These are phyloP conservation scores for Paxillus rubicundulus DNA, from an alignment of 768 basidiomycete genomes.

Conservation along the genomic window DNA sequence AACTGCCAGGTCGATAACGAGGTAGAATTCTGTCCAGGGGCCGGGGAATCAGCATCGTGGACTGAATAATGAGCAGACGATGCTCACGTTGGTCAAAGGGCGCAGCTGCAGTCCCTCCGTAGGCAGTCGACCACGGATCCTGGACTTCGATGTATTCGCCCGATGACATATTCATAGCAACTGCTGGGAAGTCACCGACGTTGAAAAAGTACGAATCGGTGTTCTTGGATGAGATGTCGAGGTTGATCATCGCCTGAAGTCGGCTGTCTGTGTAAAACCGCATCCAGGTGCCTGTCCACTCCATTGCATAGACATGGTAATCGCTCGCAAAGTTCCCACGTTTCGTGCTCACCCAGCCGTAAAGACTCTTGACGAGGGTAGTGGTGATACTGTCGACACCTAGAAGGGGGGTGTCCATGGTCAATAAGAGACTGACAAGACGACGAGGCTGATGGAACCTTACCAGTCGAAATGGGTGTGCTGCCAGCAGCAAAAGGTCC, in stretches of 20 bases:
- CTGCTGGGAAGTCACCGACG: conserved; percentile 49
- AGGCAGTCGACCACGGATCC: conserved; percentile 49
- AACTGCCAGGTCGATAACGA: conserved; percentile 76
- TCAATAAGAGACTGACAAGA: not conserved
- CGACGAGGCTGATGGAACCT: not conserved
- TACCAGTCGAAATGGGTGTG: conserved; percentile 32
- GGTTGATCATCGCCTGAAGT: conserved; percentile 49
- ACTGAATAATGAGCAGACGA: not conserved
- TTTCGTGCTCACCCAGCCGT: conserved; percentile 37
- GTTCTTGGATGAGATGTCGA: conserved; percentile 42
- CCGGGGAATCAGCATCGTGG: too few species aligned
- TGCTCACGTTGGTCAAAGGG: conserved; percentile 38
- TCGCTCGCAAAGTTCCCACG: conserved; percentile 44
- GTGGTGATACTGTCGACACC: conserved; percentile 8
- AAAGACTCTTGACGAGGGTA: conserved; percentile 35
- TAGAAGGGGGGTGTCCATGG: not conserved
- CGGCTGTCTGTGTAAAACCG: conserved; percentile 53
- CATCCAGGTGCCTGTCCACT: conserved; percentile 59
- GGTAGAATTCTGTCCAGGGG: conserved; percentile 68
- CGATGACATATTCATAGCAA: conserved; percentile 42
- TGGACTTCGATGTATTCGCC: conserved; percentile 38
- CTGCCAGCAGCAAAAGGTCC: conserved; percentile 46
- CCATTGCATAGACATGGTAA: conserved; percentile 55
- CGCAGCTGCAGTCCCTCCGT: conserved; percentile 44
- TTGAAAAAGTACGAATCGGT: conserved; percentile 51